These are phyloP conservation scores for Aspergillus haitiensis DNA, from an alignment of 495 filamentous ascomycete genomes.

Conservation along the genomic window DNA sequence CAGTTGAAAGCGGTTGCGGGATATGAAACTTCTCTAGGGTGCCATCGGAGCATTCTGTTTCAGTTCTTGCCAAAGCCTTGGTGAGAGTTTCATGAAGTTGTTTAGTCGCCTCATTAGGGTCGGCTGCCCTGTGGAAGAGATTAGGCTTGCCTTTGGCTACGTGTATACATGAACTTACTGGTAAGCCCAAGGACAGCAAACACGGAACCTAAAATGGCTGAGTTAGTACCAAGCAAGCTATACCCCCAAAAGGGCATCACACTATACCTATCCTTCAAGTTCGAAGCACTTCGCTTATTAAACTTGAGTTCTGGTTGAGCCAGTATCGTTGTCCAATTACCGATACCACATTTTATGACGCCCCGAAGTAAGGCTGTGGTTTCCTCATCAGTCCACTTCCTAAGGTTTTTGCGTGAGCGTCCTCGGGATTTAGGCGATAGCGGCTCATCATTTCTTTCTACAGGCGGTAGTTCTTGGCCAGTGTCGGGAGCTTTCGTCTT, in stretches of 20 bases:
- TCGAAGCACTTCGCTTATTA: constrained; percentile 70
- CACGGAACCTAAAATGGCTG: constrained; percentile 33
- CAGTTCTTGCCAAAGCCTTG: constrained; percentile 38
- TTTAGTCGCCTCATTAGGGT: constrained; percentile 51
- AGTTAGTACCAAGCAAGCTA: constrained; percentile 7
- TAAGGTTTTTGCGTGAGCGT: constrained; percentile 49
- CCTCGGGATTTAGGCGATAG: constrained; percentile 45
- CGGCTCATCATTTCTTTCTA: constrained; percentile 31
- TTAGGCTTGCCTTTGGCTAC: constrained; percentile 13
- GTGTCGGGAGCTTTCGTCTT: neutral
- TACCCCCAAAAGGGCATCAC: neutral
- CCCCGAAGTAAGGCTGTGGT: constrained; percentile 74
- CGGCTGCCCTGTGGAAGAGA: constrained; percentile 30
- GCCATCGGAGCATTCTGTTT: constrained; percentile 30
- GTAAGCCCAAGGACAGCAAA: constrained; percentile 66
- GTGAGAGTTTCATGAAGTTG: constrained; percentile 42
- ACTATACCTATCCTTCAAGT: constrained; percentile 75
- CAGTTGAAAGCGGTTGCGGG: constrained; percentile 21
- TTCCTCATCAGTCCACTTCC: constrained; percentile 82
- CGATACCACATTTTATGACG: constrained; percentile 78
- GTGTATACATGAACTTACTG: constrained; percentile 28
- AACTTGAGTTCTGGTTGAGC: constrained; percentile 72
- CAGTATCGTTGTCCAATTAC: constrained; percentile 86
- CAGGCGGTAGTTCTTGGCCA: constrained; percentile 8
- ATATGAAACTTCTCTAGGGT: constrained; percentile 30